A percentile compares a stretch with the other conserved stretches of the same genome.
Conservation (phyloP, 2,329 filamentous ascomycete genomes). For the Sporothrix mexicana region DNA sequence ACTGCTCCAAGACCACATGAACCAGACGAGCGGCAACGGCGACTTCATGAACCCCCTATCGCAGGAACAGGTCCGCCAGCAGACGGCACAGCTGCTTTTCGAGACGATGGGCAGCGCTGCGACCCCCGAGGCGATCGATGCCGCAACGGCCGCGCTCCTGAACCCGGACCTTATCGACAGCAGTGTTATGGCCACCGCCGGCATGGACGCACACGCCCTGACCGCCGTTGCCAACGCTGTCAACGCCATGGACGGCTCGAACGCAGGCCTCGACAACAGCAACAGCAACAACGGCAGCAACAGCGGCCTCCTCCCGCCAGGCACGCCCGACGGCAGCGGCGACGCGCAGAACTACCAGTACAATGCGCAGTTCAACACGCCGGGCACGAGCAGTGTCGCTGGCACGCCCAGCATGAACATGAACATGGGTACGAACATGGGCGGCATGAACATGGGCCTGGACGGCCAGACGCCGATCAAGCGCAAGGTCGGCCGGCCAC, state of each 20-base stretch:
- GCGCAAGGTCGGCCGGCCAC: constrained; percentile 68
- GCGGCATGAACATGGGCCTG: constrained; percentile 40
- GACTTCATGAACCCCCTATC: not conserved
- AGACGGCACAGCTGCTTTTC: constrained; percentile 13
- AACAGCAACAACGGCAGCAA: not conserved
- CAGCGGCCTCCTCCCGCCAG: not conserved
- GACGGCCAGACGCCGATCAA: constrained; percentile 59
- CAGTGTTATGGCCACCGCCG: constrained; percentile 6
- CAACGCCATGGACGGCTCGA: too few species aligned
- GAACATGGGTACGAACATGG: too few species aligned
- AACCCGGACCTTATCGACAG: constrained; percentile 3
- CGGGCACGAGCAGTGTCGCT: constrained; percentile 23
- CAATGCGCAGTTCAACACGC: not conserved
- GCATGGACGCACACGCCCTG: not conserved
- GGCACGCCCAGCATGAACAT: constrained; percentile 2
- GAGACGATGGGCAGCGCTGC: not conserved
- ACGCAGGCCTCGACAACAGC: not conserved
- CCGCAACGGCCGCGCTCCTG: not conserved
- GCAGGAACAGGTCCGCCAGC: not conserved
- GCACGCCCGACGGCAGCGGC: constrained; percentile 5
- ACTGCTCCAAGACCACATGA: not conserved
- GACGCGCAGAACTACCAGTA: not conserved
- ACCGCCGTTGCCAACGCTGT: too few species aligned
- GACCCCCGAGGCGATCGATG: not conserved
- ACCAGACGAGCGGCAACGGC: not conserved